These are phyloP conservation scores for Linum usitatissimum DNA, from an alignment of 345 rosid species.

Conservation along the genomic window DNA sequence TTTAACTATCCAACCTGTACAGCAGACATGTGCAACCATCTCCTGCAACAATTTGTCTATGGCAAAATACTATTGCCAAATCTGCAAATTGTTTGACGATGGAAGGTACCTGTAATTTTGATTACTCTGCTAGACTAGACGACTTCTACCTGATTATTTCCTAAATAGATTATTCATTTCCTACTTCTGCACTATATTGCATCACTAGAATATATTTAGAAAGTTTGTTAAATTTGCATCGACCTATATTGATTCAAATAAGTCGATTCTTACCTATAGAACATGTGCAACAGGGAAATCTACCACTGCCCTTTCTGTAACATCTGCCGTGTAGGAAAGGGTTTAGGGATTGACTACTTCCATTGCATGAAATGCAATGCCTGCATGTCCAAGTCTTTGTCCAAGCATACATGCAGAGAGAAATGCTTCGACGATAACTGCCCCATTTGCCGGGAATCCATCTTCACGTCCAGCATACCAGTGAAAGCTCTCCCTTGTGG, in stretches of 20 bases:
- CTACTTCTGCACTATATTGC: background rate
- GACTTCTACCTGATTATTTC: too few relatives aligned
- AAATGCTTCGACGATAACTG: constrained; percentile 71
- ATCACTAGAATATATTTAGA: background rate
- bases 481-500: constrained; percentile 80
- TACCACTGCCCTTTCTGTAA: constrained; percentile 88
- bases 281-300: constrained; percentile 48
- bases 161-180: too few relatives aligned
- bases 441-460: constrained; percentile 70
- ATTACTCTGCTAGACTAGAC: too few relatives aligned
- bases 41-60: constrained; percentile 49
- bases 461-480: constrained; percentile 55
- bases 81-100: constrained; percentile 67
- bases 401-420: constrained; percentile 49
- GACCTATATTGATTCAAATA: constrained; percentile 7
- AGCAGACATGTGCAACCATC: constrained; percentile 37
- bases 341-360: constrained; percentile 65
- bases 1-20: constrained; percentile 52
- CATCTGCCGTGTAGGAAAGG: constrained; percentile 77
- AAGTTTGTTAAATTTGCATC: background rate
- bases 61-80: constrained; percentile 73
- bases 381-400: constrained; percentile 54
- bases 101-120: constrained; percentile 33
- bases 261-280: constrained; percentile 11
- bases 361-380: constrained; percentile 94